Conservation (phyloP, 73 alveolate species). For the Breviolum minutum region DNA sequence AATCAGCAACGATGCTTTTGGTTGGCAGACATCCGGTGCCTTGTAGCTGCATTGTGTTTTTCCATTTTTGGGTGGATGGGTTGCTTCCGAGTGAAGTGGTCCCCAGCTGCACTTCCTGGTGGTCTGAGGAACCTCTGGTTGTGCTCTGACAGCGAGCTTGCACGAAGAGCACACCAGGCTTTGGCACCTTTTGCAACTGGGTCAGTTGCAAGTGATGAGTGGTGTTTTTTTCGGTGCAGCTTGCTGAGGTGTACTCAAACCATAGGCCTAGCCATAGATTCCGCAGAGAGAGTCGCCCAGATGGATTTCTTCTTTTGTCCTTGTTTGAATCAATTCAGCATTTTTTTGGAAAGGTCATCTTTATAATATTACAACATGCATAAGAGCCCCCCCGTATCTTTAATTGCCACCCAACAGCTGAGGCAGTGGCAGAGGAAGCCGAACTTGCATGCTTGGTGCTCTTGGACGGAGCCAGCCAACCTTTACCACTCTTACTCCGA, state of each 20-base stretch:
- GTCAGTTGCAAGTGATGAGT: neutral
- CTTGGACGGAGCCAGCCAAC: constrained; percentile 60
- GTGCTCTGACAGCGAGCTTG: constrained; percentile 88
- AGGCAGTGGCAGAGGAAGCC: constrained; percentile 88
- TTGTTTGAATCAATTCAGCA: too few relatives aligned
- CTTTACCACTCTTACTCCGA: constrained; percentile 36
- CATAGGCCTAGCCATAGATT: neutral
- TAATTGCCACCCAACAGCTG: neutral
- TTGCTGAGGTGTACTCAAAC: neutral
- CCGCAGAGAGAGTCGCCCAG: neutral
- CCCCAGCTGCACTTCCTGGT: neutral
- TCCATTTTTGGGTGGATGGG: neutral
- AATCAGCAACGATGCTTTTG: constrained; percentile 16
- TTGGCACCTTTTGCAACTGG: constrained; percentile 66
- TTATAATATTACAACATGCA: too few relatives aligned
- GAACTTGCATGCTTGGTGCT: constrained; percentile 81
- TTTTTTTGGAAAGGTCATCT: too few relatives aligned
- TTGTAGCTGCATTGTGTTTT: neutral
- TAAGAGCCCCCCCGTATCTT: too few relatives aligned
- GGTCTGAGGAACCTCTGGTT: constrained; percentile 55
- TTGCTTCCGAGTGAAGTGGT: neutral
- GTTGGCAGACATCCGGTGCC: constrained; percentile 46
- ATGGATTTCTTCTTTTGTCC: too few relatives aligned
- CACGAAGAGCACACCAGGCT: constrained; percentile 47
- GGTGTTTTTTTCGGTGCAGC: neutral